Evolutionary conservation across 2,329 filamentous ascomycete species (phyloP).

Genomic region (Peltaster fructicola): DNA sequence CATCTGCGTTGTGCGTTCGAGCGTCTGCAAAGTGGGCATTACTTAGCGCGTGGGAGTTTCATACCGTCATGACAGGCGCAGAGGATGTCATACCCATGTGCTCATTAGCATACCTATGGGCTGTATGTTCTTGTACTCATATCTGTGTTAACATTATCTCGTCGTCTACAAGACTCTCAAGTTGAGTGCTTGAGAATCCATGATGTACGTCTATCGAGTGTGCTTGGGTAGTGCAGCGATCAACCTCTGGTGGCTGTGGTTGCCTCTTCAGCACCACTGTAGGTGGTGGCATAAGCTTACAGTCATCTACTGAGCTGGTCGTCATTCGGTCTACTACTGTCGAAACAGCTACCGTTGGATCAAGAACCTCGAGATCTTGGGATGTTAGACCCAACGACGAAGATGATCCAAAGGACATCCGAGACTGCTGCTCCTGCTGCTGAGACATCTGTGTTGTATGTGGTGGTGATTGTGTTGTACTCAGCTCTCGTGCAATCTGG

Average conservation of each 20-base stretch:
- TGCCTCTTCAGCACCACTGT: constrained; percentile 2
- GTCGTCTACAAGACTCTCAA: constrained; percentile 19
- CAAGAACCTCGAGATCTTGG: constrained; percentile 24
- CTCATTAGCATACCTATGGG: too few species aligned
- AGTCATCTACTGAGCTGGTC: constrained; percentile 1
- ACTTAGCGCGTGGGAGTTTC: too few species aligned
- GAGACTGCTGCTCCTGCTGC: neutral
- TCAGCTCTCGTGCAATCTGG: constrained; percentile 28
- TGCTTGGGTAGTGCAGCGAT: neutral
- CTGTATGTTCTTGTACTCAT: too few species aligned
- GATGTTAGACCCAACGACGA: constrained; percentile 23
- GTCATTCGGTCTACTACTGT: too few species aligned
- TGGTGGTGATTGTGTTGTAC: too few species aligned
- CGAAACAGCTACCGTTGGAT: constrained; percentile 7
- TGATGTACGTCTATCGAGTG: neutral
- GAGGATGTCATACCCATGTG: too few species aligned
- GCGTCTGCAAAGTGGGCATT: too few species aligned
- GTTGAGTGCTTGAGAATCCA: constrained; percentile 16
- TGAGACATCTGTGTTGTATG: too few species aligned
- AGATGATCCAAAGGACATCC: constrained; percentile 20
- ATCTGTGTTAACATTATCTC: constrained; percentile 19
- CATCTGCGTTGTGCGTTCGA: too few species aligned
- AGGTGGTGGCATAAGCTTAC: constrained; percentile 7
- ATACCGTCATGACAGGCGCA: too few species aligned
- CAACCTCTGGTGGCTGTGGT: neutral